Percentiles rank a stretch among this genome's conserved stretches.
phyloP scores from a whole-genome alignment of 1,139 yeast genomes.

The Kluyveromyces sp. region DNA sequence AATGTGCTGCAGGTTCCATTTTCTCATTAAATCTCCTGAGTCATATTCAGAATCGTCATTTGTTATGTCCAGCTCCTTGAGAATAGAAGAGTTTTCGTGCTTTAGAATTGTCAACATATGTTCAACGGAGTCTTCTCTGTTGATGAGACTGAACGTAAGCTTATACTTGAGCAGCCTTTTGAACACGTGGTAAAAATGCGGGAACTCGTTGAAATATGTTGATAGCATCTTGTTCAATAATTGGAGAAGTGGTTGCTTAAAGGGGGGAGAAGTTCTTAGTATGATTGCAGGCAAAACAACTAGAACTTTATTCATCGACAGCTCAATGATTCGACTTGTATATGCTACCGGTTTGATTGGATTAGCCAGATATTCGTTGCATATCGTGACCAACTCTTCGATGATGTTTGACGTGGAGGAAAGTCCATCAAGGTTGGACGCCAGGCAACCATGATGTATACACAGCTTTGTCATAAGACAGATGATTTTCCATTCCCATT shows the following conservation, averaged over 20 bases:
- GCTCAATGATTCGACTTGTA: conserved; percentile 26
- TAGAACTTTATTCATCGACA: conserved; percentile 22
- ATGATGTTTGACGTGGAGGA: conserved; percentile 10
- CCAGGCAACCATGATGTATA: conserved; percentile 3
- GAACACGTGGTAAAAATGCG: conserved; percentile 25
- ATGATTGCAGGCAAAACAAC: conserved; percentile 24
- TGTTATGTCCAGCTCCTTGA: conserved; percentile 3
- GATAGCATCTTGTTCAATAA: conserved; percentile 22
- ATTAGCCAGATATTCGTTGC: conserved; percentile 9
- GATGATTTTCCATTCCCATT: conserved; percentile 6
- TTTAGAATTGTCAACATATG: conserved; percentile 24
- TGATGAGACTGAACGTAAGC: conserved; percentile 24
- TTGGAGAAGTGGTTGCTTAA: conserved; percentile 12
- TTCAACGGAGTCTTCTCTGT: conserved; percentile 22
- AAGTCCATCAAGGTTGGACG: conserved; percentile 1
- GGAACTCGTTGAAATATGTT: conserved; percentile 28
- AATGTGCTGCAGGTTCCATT: conserved; percentile 4
- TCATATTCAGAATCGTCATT: background rate
- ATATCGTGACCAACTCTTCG: conserved; percentile 12
- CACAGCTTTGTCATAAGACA: background rate
- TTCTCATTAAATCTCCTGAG: background rate
- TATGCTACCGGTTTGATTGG: conserved; percentile 11
- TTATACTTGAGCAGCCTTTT: conserved; percentile 28
- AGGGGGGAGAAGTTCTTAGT: conserved; percentile 19
- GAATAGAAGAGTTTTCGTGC: conserved; percentile 10